These are phyloP conservation scores for Linum tenue DNA, from an alignment of 345 rosid species.

Conservation along the genomic window DNA sequence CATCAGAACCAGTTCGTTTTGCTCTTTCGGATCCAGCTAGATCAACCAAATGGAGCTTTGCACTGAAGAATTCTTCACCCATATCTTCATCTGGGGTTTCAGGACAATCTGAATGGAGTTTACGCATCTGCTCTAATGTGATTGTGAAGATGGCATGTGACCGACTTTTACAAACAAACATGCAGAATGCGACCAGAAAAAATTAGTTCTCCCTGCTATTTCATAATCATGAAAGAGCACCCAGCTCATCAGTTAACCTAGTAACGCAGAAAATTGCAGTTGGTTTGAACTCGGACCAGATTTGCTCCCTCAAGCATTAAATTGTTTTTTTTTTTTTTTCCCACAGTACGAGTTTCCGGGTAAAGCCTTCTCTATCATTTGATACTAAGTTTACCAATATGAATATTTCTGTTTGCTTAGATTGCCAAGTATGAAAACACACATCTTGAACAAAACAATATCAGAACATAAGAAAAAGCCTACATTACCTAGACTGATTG, in stretches of 20 bases:
- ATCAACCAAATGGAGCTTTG: conserved; percentile 90
- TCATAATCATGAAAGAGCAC: background rate
- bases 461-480: background rate
- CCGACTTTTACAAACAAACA: conserved; percentile 36
- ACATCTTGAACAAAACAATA: too few species aligned
- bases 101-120: conserved; percentile 20
- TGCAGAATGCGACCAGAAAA: background rate
- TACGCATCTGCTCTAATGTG: conserved; percentile 75
- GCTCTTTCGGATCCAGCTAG: conserved; percentile 98
- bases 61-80: conserved; percentile 70
- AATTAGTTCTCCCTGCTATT: background rate
- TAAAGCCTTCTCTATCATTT: too few species aligned
- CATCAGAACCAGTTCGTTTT: conserved; percentile 92
- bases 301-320: background rate
- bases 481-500: conserved; percentile 75
- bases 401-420: too few species aligned
- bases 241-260: too few species aligned
- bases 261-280: background rate
- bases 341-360: too few species aligned
- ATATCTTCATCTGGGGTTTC: conserved; percentile 31
- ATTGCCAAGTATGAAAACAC: too few species aligned
- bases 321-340: background rate
- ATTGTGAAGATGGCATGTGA: conserved; percentile 98
- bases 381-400: too few species aligned
- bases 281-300: background rate